phyloP scores from a whole-genome alignment of 164 flowering plant genomes.

The Liriodendron chinense region DNA sequence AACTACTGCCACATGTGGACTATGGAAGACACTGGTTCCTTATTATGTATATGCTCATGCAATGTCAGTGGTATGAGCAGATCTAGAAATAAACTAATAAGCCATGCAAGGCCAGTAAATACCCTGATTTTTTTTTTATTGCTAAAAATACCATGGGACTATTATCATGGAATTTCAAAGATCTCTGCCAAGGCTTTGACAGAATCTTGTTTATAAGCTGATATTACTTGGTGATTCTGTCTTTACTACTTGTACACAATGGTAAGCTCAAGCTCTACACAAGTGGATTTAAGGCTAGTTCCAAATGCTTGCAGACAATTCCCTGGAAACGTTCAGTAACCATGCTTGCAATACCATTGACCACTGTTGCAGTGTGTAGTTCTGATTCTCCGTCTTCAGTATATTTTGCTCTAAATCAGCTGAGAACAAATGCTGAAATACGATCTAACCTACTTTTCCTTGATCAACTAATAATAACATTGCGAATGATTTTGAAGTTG shows the following conservation, averaged over 20 bases:
- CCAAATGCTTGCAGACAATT: background rate
- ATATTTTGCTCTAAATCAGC: background rate
- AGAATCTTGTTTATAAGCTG: background rate
- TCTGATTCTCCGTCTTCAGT: background rate
- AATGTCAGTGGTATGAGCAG: too few relatives aligned
- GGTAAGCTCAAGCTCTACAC: background rate
- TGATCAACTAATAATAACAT: background rate
- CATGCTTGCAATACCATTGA: background rate
- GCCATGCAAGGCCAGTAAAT: too few relatives aligned
- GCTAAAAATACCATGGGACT: too few relatives aligned
- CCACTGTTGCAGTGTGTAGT: background rate
- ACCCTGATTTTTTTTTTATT: too few relatives aligned
- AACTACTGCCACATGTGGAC: too few relatives aligned
- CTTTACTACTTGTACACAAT: background rate
- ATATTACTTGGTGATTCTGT: background rate
- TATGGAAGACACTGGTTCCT: too few relatives aligned
- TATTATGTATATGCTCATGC: too few relatives aligned
- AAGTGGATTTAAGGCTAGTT: background rate
- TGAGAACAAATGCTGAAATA: background rate
- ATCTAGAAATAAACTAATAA: too few relatives aligned
- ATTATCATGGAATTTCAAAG: background rate
- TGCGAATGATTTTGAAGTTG: background rate
- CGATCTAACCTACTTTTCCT: background rate
- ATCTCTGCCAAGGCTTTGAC: background rate
- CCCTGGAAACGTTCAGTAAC: background rate